phyloP scores from a whole-genome alignment of 352 stramenopile genomes.

The Discostella stelligera region DNA sequence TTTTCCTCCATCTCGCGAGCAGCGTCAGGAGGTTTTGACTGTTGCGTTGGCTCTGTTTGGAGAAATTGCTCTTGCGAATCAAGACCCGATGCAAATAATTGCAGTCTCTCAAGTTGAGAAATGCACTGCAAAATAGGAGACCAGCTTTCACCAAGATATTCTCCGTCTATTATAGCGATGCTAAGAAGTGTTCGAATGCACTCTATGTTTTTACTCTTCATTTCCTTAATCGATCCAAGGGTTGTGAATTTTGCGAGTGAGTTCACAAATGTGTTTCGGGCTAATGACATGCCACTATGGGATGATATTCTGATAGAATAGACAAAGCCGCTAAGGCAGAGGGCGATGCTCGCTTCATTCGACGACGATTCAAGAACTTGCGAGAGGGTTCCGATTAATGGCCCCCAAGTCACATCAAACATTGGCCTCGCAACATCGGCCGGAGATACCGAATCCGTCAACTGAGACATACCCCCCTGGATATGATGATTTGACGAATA shows the following conservation, averaged over 20 bases:
- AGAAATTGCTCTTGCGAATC: constrained; percentile 88
- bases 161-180: constrained; percentile 95
- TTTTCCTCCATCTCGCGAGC: constrained; percentile 72
- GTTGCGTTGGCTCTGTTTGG: constrained; percentile 33
- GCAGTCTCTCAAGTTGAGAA: constrained; percentile 95
- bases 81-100: constrained; percentile 91
- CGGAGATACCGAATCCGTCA: constrained; percentile 66
- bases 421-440: constrained; percentile 88
- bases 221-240: constrained; percentile 91
- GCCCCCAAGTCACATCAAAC: constrained; percentile 98
- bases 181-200: constrained; percentile 95
- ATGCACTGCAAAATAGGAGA: constrained; percentile 93
- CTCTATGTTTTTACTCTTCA: constrained; percentile 97
- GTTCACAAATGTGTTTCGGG: constrained; percentile 94
- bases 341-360: constrained; percentile 88
- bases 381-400: constrained; percentile 93
- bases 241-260: constrained; percentile 95
- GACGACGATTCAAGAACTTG: constrained; percentile 95
- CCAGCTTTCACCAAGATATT: constrained; percentile 97
- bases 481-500: constrained; percentile 16
- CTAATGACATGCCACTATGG: constrained; percentile 88
- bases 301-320: constrained; percentile 91
- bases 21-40: constrained; percentile 51
- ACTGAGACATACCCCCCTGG: constrained; percentile 22
- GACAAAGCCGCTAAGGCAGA: constrained; percentile 94